phyloP scores from a whole-genome alignment of 2,329 filamentous ascomycete genomes.

The Aspergillus aculeatus region DNA sequence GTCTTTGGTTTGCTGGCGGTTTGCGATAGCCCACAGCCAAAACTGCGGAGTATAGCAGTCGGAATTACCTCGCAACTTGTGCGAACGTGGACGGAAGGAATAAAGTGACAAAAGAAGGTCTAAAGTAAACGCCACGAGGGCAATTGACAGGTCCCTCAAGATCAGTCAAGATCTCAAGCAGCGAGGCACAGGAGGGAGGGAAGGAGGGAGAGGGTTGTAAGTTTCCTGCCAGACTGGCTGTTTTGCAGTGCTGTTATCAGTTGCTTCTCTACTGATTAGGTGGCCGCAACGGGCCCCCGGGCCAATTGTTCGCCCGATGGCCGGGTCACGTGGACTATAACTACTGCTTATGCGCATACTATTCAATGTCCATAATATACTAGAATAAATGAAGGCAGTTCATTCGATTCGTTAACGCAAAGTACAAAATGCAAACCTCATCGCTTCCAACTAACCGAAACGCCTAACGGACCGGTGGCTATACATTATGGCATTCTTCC shows the following conservation, averaged over 20 bases:
- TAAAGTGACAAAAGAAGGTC: neutral
- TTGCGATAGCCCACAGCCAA: neutral
- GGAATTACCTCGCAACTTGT: too few relatives aligned
- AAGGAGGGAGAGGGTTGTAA: too few relatives aligned
- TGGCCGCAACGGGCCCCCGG: conserved; percentile 20
- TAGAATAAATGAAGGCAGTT: neutral
- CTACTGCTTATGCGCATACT: neutral
- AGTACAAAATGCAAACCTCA: neutral
- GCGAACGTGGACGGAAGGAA: neutral
- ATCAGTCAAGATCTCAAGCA: conserved; percentile 22
- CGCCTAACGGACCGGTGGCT: neutral
- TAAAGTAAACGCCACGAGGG: neutral
- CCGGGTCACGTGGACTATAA: conserved; percentile 16
- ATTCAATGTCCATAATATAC: too few relatives aligned
- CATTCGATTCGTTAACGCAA: too few relatives aligned
- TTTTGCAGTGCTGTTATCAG: too few relatives aligned
- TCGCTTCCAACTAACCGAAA: neutral
- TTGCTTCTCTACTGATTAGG: conserved; percentile 18
- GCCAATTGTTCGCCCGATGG: conserved; percentile 11
- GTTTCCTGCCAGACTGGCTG: too few relatives aligned
- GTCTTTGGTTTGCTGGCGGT: neutral
- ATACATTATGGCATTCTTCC: neutral
- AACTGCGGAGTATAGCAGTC: too few relatives aligned
- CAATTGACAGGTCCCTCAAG: conserved; percentile 8
- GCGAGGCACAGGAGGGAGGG: neutral